Evolutionary conservation across 2,329 filamentous ascomycete genomes (phyloP).

Genomic region (Penicillium sp.): DNA sequence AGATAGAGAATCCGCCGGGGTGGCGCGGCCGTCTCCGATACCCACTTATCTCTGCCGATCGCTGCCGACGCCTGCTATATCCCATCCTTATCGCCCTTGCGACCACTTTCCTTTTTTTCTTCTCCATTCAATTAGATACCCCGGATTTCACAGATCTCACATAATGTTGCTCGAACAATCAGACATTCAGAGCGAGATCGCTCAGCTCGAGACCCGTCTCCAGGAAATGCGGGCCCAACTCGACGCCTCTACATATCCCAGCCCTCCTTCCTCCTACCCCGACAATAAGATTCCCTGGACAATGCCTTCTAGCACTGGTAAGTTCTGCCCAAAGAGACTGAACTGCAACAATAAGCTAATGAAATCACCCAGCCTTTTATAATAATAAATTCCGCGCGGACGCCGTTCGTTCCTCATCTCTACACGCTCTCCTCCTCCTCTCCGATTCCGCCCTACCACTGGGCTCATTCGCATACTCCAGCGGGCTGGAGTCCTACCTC

Average conservation of each 20-base stretch:
- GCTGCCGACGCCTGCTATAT: conserved; percentile 3
- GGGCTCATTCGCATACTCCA: conserved; percentile 65
- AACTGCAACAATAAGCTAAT: background rate
- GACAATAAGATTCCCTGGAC: conserved; percentile 13
- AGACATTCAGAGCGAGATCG: conserved; percentile 40
- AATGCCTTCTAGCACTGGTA: conserved; percentile 8
- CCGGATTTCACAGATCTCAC: background rate
- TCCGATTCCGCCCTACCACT: conserved; percentile 64
- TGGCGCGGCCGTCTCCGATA: conserved; percentile 18
- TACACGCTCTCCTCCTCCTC: conserved; percentile 59
- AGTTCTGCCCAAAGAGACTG: background rate
- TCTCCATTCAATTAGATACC: background rate
- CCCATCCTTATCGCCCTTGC: conserved; percentile 5
- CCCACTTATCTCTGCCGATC: conserved; percentile 17
- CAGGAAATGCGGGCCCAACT: conserved; percentile 46
- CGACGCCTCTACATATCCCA: conserved; percentile 21
- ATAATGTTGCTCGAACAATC: conserved; percentile 23
- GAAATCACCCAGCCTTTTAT: background rate
- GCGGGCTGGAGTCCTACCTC: conserved; percentile 63
- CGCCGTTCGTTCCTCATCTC: conserved; percentile 19
- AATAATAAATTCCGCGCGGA: conserved; percentile 10
- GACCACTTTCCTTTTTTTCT: conserved; percentile 7
- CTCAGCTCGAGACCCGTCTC: conserved; percentile 49
- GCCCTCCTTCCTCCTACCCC: conserved; percentile 17
- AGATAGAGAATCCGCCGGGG: conserved; percentile 22